These are phyloP conservation scores for Endoconidiophora polonica DNA, from an alignment of 2,329 filamentous ascomycete genomes.

Conservation along the genomic window DNA sequence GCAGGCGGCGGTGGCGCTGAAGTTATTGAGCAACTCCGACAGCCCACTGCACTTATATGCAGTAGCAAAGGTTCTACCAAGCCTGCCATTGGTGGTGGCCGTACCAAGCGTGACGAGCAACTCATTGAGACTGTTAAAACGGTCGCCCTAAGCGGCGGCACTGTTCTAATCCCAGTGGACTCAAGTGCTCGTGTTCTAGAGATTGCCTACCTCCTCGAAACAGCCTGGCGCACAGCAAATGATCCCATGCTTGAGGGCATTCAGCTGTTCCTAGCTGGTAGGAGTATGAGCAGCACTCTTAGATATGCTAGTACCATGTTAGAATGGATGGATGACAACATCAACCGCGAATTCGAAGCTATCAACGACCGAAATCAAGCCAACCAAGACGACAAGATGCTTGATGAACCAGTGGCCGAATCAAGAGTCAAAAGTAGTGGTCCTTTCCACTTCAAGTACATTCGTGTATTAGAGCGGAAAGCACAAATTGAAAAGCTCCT, in stretches of 20 bases:
- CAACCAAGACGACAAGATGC: slow-evolving; percentile 28
- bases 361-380: slow-evolving; percentile 40
- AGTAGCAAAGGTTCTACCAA: slow-evolving; percentile 68
- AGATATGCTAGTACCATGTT: slow-evolving; percentile 87
- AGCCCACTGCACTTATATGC: slow-evolving; percentile 86
- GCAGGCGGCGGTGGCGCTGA: slow-evolving; percentile 66
- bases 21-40: slow-evolving; percentile 82
- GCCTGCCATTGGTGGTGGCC: slow-evolving; percentile 51
- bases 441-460: slow-evolving; percentile 78
- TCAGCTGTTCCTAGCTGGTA: slow-evolving; percentile 67
- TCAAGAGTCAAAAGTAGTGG: slow-evolving; percentile 35
- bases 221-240: slow-evolving; percentile 63
- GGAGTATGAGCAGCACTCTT: slow-evolving; percentile 75
- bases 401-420: slow-evolving; percentile 6
- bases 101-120: slow-evolving; percentile 69
- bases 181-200: slow-evolving; percentile 91
- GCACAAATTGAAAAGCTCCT: slow-evolving; percentile 60
- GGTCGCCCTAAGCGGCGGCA: slow-evolving; percentile 67
- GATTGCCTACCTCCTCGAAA: slow-evolving; percentile 79
- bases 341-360: slow-evolving; percentile 73
- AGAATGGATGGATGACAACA: slow-evolving; percentile 97
- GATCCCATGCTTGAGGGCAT: slow-evolving; percentile 35
- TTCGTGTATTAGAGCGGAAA: slow-evolving; percentile 68
- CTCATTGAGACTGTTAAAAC: slow-evolving; percentile 67
- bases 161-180: slow-evolving; percentile 83